Evolutionary conservation across 2,329 filamentous ascomycete species (phyloP).

Genomic region (Paracoccidioides lutzii): DNA sequence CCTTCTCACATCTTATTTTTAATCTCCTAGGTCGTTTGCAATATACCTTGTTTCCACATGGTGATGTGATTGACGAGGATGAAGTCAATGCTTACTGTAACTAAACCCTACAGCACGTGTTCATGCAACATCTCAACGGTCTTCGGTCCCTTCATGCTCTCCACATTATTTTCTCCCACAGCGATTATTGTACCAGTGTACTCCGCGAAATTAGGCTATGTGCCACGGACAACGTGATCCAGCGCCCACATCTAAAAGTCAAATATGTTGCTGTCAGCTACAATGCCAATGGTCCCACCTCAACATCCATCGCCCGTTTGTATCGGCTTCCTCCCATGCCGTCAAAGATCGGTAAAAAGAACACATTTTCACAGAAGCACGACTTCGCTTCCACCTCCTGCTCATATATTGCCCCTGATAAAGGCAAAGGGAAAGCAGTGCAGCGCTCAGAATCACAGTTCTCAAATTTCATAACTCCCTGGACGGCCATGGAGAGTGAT

Average conservation of each 20-base stretch:
- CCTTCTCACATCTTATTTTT: too few relatives aligned
- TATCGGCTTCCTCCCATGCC: not conserved
- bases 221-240: slow-evolving; percentile 13
- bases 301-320: not conserved
- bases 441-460: not conserved
- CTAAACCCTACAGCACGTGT: slow-evolving; percentile 9
- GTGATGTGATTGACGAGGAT: too few relatives aligned
- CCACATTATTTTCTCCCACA: slow-evolving; percentile 13
- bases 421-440: slow-evolving; percentile 2
- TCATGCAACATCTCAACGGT: slow-evolving; percentile 13
- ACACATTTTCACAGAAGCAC: not conserved
- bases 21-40: too few relatives aligned
- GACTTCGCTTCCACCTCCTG: not conserved
- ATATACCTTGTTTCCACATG: too few relatives aligned
- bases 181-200: slow-evolving; percentile 9
- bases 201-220: slow-evolving; percentile 13
- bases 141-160: slow-evolving; percentile 14
- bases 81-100: not conserved
- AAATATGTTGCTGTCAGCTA: slow-evolving; percentile 16
- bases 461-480: not conserved
- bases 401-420: not conserved
- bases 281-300: slow-evolving; percentile 5
- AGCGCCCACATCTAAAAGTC: slow-evolving; percentile 10
- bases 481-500: not conserved
- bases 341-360: slow-evolving; percentile 2